phyloP scores from a whole-genome alignment of 768 basidiomycete species.

The Collybia mongolica region DNA sequence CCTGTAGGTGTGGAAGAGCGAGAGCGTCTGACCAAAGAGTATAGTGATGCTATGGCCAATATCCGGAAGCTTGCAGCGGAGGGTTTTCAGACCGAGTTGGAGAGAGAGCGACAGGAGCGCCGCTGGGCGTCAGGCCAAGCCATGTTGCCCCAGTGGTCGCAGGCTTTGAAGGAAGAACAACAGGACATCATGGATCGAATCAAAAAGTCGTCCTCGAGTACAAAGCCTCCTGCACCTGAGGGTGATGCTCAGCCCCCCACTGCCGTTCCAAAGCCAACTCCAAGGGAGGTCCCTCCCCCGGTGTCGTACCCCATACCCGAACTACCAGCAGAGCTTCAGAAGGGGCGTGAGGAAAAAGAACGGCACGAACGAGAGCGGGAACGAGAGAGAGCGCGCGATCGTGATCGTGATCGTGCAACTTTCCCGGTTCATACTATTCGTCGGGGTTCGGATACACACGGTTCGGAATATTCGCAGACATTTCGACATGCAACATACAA shows the following conservation, averaged over 20 bases:
- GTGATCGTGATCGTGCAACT: constrained; percentile 11
- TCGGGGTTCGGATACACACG: constrained; percentile 19
- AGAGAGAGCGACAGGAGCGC: constrained; percentile 49
- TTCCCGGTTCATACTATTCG: constrained; percentile 11
- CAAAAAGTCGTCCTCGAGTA: constrained; percentile 18
- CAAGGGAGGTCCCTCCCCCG: not conserved
- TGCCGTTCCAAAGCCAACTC: not conserved
- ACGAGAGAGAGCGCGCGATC: constrained; percentile 4
- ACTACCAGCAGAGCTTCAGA: not conserved
- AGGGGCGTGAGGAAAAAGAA: constrained; percentile 5
- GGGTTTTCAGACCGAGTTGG: constrained; percentile 41
- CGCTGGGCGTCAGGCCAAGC: constrained; percentile 42
- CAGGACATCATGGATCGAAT: constrained; percentile 47
- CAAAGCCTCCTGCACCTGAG: constrained; percentile 6
- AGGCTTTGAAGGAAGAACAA: constrained; percentile 32
- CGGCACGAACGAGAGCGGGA: constrained; percentile 10
- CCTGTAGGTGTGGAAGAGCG: constrained; percentile 28
- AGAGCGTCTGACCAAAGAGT: constrained; percentile 36
- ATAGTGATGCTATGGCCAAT: constrained; percentile 37
- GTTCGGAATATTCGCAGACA: constrained; percentile 12
- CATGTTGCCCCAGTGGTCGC: constrained; percentile 25
- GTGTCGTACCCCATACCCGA: too few relatives aligned
- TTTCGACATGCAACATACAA: constrained; percentile 4
- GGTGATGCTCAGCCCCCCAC: not conserved
- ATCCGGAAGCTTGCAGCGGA: constrained; percentile 46